phyloP scores from a whole-genome alignment of 345 rosid genomes.

The Physaria fendleri region DNA sequence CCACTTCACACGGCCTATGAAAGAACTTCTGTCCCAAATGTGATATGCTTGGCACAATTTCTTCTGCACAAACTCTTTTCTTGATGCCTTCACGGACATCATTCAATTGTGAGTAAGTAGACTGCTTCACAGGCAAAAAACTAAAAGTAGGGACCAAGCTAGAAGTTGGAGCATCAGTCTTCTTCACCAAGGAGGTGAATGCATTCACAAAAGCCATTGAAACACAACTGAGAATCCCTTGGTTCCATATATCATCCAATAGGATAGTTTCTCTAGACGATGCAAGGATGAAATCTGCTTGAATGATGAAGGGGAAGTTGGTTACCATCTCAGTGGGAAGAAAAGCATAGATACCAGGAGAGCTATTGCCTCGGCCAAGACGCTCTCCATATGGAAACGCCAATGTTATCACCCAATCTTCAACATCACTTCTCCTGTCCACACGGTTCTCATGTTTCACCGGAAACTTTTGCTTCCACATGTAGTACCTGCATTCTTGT shows the following conservation, averaged over 20 bases:
- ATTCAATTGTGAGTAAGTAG: constrained; percentile 35
- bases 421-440: constrained; percentile 59
- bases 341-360: constrained; percentile 68
- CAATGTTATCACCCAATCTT: constrained; percentile 63
- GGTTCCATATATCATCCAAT: constrained; percentile 62
- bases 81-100: constrained; percentile 39
- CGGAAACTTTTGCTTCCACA: constrained; percentile 73
- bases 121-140: constrained; percentile 50
- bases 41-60: constrained; percentile 55
- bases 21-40: constrained; percentile 48
- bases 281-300: constrained; percentile 58
- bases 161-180: constrained; percentile 42
- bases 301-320: constrained; percentile 57
- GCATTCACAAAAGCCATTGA: constrained; percentile 56
- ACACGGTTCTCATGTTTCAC: constrained; percentile 46
- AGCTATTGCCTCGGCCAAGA: constrained; percentile 36
- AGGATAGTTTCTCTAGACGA: constrained; percentile 72
- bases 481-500: constrained; percentile 45
- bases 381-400: constrained; percentile 67
- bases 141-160: constrained; percentile 42
- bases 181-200: constrained; percentile 46
- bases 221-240: constrained; percentile 65
- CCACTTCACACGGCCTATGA: constrained; percentile 48
- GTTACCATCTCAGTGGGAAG: constrained; percentile 81
- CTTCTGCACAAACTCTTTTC: constrained; percentile 30